Base-by-base conservation (phyloP, 192 early-diverging fungal genomes). In the Backusella liffmaniae region DNA sequence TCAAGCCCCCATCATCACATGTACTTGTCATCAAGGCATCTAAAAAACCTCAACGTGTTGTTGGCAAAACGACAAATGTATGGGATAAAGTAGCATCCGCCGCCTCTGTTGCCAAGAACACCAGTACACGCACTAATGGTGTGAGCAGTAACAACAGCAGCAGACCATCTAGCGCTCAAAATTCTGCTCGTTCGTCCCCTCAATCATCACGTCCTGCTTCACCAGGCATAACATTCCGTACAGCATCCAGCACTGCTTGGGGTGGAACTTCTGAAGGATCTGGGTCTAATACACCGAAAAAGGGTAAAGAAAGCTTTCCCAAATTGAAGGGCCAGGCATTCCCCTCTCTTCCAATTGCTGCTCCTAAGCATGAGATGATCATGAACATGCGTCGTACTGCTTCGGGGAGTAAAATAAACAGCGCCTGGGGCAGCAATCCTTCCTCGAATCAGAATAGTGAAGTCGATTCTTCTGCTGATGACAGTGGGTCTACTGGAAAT, bases 1-100 rank as follows among this genome's bases (percentile, higher is more conserved):
- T 49, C 18, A 73, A 88, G 21, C 77, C 85, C 16, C 77, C 85
- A 16, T 75, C 85, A 8, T 81, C 88, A 6, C 85, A 90, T 7
- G 90, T 94, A 9, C 80, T 94, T 6, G 92, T 93, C 1, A 94
- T 94, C 76, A 94, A 94, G 76, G 81, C 81, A 4, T 68, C 80
- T 16, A 77, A 80, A 36, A 72, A 73, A n/a, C 34, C 16, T 36
- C 34, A 36, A n/a, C 34, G 9, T 67, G 81, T 80, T 36, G 41
- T 26, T 46, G 70, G 53, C 23, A 86, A 66, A 77, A 75, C 80
- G 4, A 71, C 82, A 4, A 79, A 74, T 15, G 81, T 86, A 15
- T 85, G 84, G 85, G 87, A 86, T 72, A 77, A 79, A 37, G 84
- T 85, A 10, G 81, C 84, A 9, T 65, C 81, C 34, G 83, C 83